A percentile compares a stretch with the other conserved stretches of the same genome.
Evolutionary conservation across 805 yeast genomes (phyloP).

Genomic region (Zygotorulaspora florentina): DNA sequence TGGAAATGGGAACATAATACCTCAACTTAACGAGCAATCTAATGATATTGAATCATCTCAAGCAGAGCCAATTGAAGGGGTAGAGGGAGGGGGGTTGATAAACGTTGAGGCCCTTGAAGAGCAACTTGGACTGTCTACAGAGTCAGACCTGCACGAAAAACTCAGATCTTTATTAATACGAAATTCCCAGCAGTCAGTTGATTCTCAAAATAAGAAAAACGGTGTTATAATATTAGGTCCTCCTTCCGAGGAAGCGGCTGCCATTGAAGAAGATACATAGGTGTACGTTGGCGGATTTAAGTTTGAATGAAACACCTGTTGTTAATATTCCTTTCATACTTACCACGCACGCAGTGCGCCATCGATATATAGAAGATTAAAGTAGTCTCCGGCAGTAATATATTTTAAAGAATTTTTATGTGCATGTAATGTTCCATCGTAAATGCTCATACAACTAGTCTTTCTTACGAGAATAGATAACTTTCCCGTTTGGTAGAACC

Average conservation of each 20-base stretch:
- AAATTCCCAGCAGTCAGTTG: conserved; percentile 27
- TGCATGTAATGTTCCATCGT: not conserved
- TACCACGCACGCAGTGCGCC: not conserved
- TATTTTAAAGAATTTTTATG: not conserved
- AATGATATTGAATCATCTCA: conserved; percentile 2
- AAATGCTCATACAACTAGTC: conserved; percentile 13
- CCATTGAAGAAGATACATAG: not conserved
- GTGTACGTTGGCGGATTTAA: no score
- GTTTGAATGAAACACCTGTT: no score
- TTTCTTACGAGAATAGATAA: conserved; percentile 41
- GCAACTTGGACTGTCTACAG: conserved; percentile 18
- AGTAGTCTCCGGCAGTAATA: no score
- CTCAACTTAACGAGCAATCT: conserved; percentile 20
- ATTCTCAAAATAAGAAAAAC: conserved; percentile 25
- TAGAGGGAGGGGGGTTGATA: conserved; percentile 12
- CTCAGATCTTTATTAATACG: conserved; percentile 27
- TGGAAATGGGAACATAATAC: conserved; percentile 27
- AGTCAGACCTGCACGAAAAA: conserved; percentile 23
- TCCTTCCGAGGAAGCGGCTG: conserved; percentile 16
- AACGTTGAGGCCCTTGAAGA: conserved; percentile 19
- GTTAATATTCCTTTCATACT: no score
- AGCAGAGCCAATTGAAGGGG: conserved; percentile 3
- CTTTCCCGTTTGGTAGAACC: conserved; percentile 60
- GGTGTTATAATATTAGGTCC: conserved; percentile 35
- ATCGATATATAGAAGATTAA: not conserved